These are phyloP conservation scores for Fusarium sp. DNA, from an alignment of 2,329 filamentous ascomycete species.

Conservation along the genomic window DNA sequence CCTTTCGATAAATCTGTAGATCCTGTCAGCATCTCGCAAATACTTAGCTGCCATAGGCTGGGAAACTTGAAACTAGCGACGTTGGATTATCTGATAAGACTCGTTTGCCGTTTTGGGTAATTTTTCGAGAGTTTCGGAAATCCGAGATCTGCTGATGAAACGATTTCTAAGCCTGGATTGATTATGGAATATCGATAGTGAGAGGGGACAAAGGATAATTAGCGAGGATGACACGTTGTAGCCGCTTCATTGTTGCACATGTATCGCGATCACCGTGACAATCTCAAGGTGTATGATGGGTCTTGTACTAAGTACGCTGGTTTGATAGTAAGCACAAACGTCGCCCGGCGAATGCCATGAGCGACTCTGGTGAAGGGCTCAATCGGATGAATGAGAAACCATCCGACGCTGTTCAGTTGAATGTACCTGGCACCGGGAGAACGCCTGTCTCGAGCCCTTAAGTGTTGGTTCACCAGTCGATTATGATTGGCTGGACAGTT, in stretches of 20 bases:
- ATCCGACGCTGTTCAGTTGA: background rate
- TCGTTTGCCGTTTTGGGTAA: constrained; percentile 2
- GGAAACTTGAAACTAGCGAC: background rate
- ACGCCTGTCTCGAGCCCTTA: background rate
- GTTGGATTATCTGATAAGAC: background rate
- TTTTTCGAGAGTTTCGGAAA: background rate
- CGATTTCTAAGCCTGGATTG: background rate
- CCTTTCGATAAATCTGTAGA: constrained; percentile 11
- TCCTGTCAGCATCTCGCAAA: constrained; percentile 2
- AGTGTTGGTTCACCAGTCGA: background rate
- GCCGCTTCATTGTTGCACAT: background rate
- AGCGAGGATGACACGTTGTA: background rate
- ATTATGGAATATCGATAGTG: no score
- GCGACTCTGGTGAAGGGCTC: background rate
- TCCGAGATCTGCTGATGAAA: background rate
- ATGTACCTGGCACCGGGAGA: background rate
- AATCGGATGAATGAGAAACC: background rate
- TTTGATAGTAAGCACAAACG: background rate
- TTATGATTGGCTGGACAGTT: background rate
- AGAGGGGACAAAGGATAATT: background rate
- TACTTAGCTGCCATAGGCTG: constrained; percentile 3
- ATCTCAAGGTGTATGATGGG: no score
- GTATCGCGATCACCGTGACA: background rate
- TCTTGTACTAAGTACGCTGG: no score
- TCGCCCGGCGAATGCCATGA: background rate